Evolutionary conservation across 2,329 filamentous ascomycete species (phyloP).

Genomic region (Fusarium sp.): DNA sequence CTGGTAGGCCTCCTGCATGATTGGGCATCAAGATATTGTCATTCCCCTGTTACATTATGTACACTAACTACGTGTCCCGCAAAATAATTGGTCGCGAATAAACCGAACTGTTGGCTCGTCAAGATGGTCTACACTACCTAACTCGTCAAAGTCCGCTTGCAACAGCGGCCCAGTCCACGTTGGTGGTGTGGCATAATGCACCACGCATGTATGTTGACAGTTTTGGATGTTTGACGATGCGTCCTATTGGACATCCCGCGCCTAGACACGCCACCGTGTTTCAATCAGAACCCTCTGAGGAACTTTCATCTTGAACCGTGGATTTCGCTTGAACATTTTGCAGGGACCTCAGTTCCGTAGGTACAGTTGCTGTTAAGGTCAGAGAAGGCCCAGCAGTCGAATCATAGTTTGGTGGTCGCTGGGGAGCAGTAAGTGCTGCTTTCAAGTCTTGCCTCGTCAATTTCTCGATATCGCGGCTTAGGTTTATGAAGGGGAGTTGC

Average conservation of each 20-base stretch:
- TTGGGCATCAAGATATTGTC: not conserved
- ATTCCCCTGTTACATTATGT: not conserved
- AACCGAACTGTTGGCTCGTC: not conserved
- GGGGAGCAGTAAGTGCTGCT: not conserved
- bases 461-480: not conserved
- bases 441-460: not conserved
- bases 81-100: not conserved
- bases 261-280: not conserved
- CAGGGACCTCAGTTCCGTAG: not conserved
- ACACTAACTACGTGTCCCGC: not conserved
- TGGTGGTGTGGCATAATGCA: not conserved
- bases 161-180: no score
- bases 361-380: not conserved
- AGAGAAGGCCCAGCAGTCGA: conserved; percentile 3
- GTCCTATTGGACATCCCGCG: not conserved
- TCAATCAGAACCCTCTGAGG: not conserved
- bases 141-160: not conserved
- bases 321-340: accelerated
- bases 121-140: not conserved
- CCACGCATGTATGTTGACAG: not conserved
- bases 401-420: not conserved
- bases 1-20: not conserved
- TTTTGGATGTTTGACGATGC: not conserved
- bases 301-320: not conserved
- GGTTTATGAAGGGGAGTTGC: not conserved